Evolutionary conservation across 805 yeast genomes (phyloP).

Genomic region (Candida silvatica): DNA sequence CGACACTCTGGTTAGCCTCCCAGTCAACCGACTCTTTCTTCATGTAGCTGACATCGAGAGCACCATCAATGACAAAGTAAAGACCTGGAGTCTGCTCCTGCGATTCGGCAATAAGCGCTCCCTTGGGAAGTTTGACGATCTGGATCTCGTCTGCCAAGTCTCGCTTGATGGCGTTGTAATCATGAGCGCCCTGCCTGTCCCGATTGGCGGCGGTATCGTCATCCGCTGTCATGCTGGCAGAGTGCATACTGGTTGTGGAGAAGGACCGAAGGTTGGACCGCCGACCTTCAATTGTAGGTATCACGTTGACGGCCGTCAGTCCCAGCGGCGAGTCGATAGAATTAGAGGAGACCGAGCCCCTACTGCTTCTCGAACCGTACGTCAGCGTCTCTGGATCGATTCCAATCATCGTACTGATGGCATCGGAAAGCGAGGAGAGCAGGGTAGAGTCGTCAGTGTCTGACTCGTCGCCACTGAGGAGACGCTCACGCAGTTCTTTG

Average conservation of each 20-base stretch:
- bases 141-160: conserved; percentile 56
- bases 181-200: too few relatives aligned
- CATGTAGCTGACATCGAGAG: conserved; percentile 51
- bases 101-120: conserved; percentile 51
- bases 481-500: conserved; percentile 23
- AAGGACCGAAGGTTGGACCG: conserved; percentile 12
- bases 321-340: too few relatives aligned
- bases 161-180: conserved; percentile 41
- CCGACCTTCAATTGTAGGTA: neutral
- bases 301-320: conserved; percentile 4
- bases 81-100: conserved; percentile 66
- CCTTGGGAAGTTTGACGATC: conserved; percentile 43
- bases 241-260: conserved; percentile 14
- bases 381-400: conserved; percentile 32
- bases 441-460: conserved; percentile 65
- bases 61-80: conserved; percentile 74
- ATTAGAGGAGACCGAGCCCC: too few relatives aligned
- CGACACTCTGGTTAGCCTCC: conserved; percentile 10
- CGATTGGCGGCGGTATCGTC: conserved; percentile 10
- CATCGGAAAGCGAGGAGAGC: conserved; percentile 59
- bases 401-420: conserved; percentile 62
- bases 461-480: conserved; percentile 47
- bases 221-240: neutral
- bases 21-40: conserved; percentile 15
- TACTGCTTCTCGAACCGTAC: too few relatives aligned